These are phyloP conservation scores for Candida parachauliodes DNA, from an alignment of 805 yeast genomes.

Conservation along the genomic window DNA sequence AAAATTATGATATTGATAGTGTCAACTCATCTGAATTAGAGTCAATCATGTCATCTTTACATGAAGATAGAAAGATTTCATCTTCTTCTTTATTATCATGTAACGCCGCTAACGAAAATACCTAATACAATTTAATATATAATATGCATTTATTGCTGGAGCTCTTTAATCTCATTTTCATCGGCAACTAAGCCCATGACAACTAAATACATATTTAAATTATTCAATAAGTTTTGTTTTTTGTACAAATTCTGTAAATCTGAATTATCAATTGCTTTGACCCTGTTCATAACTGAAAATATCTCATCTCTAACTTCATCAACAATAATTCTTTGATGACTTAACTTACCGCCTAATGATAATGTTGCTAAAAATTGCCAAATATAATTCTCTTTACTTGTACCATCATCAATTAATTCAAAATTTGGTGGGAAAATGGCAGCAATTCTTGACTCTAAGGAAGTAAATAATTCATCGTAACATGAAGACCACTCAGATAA, in stretches of 20 bases:
- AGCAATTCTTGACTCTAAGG: conserved; percentile 72
- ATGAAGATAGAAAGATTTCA: conserved; percentile 1
- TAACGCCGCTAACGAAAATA: not conserved
- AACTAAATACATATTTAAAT: conserved; percentile 86
- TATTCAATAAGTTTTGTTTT: conserved; percentile 61
- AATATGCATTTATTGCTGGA: conserved; percentile 22
- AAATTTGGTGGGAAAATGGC: conserved; percentile 76
- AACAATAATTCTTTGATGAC: conserved; percentile 89
- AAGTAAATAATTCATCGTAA: conserved; percentile 77
- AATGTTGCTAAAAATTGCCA: conserved; percentile 97
- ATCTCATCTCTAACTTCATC: conserved; percentile 93
- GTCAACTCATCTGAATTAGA: not conserved
- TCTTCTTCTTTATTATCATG: not conserved
- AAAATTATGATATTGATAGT: conserved; percentile 2
- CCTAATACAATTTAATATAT: not conserved
- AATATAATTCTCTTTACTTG: conserved; percentile 56
- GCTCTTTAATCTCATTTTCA: conserved; percentile 81
- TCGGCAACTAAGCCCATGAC: conserved; percentile 96
- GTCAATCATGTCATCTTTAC: not conserved
- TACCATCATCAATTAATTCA: conserved; percentile 54
- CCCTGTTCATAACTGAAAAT: conserved; percentile 79
- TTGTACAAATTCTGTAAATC: conserved; percentile 42
- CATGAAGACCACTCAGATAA: conserved; percentile 71
- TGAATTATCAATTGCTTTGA: conserved; percentile 54
- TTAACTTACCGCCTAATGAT: conserved; percentile 84